Conservation (phyloP, 2,329 filamentous ascomycete genomes). For the Basipetospora chlamydospora region DNA sequence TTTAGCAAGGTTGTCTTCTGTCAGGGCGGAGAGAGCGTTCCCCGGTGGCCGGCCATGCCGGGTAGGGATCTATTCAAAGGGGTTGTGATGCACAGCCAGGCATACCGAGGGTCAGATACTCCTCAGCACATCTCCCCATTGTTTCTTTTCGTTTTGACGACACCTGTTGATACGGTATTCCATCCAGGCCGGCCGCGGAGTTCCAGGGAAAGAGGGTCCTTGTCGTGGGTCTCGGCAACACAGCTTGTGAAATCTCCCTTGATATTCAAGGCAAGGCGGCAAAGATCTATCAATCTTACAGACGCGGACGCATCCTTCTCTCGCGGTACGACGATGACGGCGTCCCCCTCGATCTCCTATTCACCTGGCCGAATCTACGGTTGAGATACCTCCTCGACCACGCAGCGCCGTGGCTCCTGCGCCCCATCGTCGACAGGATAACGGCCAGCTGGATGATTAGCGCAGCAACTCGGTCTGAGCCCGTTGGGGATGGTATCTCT, state of each 20-base stretch:
- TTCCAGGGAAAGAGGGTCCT: conserved; percentile 23
- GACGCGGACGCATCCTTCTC: conserved; percentile 19
- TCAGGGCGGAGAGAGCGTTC: conserved; percentile 18
- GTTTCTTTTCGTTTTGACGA: neutral
- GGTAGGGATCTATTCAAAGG: conserved; percentile 20
- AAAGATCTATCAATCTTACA: conserved; percentile 24
- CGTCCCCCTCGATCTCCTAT: conserved; percentile 13
- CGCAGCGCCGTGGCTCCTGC: conserved; percentile 4
- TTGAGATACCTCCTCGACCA: conserved; percentile 13
- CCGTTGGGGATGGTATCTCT: neutral
- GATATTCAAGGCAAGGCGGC: conserved; percentile 15
- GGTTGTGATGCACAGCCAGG: conserved; percentile 19
- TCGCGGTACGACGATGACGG: conserved; percentile 16
- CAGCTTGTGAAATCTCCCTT: conserved; percentile 7
- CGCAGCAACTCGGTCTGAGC: neutral
- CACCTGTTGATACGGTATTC: neutral
- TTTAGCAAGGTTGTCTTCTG: conserved; percentile 20
- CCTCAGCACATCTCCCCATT: neutral
- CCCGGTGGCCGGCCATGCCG: conserved; percentile 17
- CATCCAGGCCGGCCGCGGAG: neutral
- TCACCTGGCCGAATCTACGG: conserved; percentile 15
- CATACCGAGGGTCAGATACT: conserved; percentile 13
- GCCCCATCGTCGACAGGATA: neutral
- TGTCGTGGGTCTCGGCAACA: conserved; percentile 22
- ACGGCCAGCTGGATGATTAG: neutral